These are phyloP conservation scores for Termitomyces sp. DNA, from an alignment of 768 basidiomycete genomes.

Conservation along the genomic window DNA sequence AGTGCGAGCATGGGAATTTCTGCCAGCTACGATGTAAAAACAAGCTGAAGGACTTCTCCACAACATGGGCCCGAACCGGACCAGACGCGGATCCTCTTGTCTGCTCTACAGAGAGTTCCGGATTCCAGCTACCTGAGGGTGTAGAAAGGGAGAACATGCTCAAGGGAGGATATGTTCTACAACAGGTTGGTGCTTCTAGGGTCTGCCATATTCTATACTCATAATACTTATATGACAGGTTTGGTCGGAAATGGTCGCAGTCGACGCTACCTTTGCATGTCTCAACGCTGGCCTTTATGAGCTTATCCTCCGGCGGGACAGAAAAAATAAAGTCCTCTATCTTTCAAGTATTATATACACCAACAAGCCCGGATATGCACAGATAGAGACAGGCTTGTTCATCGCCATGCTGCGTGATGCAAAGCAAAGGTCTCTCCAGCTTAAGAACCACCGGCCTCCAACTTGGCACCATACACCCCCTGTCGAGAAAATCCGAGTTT, in stretches of 20 bases:
- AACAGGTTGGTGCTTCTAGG: not conserved
- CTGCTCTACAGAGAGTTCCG: not conserved
- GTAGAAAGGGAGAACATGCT: not conserved
- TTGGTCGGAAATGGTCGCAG: not conserved
- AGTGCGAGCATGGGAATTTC: not conserved
- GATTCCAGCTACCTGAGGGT: not conserved
- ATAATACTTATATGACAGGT: not conserved
- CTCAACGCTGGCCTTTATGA: not conserved
- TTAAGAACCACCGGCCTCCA: not conserved
- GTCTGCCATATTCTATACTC: not conserved
- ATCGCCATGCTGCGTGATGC: not conserved
- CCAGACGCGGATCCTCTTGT: not conserved
- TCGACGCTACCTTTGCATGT: not conserved
- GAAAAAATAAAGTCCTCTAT: not conserved
- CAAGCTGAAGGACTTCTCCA: not conserved
- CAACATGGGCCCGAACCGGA: not conserved
- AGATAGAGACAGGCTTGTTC: not conserved
- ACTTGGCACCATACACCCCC: not conserved
- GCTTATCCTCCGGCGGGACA: not conserved
- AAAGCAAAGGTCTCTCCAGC: not conserved
- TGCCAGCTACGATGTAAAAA: not conserved
- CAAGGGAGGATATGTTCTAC: not conserved
- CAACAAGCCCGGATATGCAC: not conserved
- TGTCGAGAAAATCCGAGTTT: not conserved
- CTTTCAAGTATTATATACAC: not conserved